Base-by-base conservation (phyloP, 495 filamentous ascomycete genomes). In the Aspergillus asperescens region DNA sequence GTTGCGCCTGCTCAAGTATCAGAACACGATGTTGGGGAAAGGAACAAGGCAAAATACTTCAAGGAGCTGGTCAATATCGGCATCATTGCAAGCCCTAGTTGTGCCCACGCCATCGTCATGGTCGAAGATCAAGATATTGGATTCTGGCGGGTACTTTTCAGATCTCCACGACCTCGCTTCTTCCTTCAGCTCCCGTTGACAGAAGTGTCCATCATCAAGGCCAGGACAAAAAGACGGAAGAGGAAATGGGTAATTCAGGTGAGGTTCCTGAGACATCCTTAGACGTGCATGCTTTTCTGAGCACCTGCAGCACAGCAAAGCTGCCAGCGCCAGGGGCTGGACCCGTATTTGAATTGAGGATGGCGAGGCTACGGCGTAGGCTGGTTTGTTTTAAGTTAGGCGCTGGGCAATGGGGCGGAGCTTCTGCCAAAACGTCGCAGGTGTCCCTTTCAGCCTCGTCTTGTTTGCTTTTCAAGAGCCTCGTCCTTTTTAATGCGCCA, bases 181-280 rank as follows among this genome's bases (percentile, higher is more conserved):
- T 22, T 52, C 50, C 31, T 52, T 52, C 28, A 52, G 50, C 28
- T 52, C 50, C 15, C 50, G 40, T 31, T 45, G 50, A 16, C 50
- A 52, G 20, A 52, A 45, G 19, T 45, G 29, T 7, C 50, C 50
- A 38, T 52, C 50, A 22, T 52, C 50, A 0, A 52, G 40, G 7
- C 50, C 50, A 9, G 50, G 10, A 34, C 50, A 52, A 12, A 37
- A 52, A 7, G 50, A 52, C 20, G 27, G 19, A 20, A 52, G 49
- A 8, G 39, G 1, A 25, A 52, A 52, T 0, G 49, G 49, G n/a
- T 52, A 52, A 8, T 44, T 15, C 25, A 24, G 12, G 28, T 44
- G 39, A 13, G 25, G 28, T 18, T 49, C 13, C 9, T 38, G 19
- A 16, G 18, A 18, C 49, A 52, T 52, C 18, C 16, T 38, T 31